These are phyloP conservation scores for Lindgomyces ingoldianus DNA, from an alignment of 495 filamentous ascomycete genomes.

Conservation along the genomic window DNA sequence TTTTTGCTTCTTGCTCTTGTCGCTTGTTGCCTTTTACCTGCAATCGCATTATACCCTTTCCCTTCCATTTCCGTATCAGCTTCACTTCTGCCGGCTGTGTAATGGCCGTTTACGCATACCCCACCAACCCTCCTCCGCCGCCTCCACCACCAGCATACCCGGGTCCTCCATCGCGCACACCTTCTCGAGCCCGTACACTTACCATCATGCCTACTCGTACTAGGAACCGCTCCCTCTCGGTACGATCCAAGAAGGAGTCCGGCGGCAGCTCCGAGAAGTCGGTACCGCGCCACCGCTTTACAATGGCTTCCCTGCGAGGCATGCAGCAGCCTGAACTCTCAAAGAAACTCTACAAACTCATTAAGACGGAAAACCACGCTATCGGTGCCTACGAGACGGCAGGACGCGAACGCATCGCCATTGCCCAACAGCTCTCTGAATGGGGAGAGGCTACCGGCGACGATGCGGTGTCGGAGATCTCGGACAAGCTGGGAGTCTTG, in stretches of 20 bases:
- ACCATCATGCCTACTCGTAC: slow-evolving; percentile 33
- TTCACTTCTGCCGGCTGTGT: slow-evolving; percentile 5
- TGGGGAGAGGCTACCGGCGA: slow-evolving; percentile 92
- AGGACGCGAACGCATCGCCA: slow-evolving; percentile 73
- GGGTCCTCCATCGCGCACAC: slow-evolving; percentile 30
- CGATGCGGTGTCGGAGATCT: slow-evolving; percentile 81
- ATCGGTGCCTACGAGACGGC: slow-evolving; percentile 82
- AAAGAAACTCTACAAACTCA: slow-evolving; percentile 80
- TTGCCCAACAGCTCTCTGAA: slow-evolving; percentile 89
- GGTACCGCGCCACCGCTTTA: slow-evolving; percentile 64
- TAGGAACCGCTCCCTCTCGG: slow-evolving; percentile 48
- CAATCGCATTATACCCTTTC: neutral
- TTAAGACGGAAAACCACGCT: slow-evolving; percentile 86
- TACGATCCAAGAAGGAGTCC: slow-evolving; percentile 47
- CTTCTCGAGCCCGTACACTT: slow-evolving; percentile 37
- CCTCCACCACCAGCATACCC: slow-evolving; percentile 34
- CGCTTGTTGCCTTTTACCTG: neutral
- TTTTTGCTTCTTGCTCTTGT: slow-evolving; percentile 2
- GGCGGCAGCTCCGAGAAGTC: slow-evolving; percentile 33
- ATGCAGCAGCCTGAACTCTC: slow-evolving; percentile 80
- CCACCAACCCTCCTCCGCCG: slow-evolving; percentile 34
- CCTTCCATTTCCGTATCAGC: neutral
- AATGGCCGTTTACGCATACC: slow-evolving; percentile 37
- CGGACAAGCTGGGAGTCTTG: slow-evolving; percentile 91
- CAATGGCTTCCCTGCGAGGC: slow-evolving; percentile 77